Evolutionary conservation across 805 yeast genomes (phyloP).

Genomic region (Kuraishia hungarica): DNA sequence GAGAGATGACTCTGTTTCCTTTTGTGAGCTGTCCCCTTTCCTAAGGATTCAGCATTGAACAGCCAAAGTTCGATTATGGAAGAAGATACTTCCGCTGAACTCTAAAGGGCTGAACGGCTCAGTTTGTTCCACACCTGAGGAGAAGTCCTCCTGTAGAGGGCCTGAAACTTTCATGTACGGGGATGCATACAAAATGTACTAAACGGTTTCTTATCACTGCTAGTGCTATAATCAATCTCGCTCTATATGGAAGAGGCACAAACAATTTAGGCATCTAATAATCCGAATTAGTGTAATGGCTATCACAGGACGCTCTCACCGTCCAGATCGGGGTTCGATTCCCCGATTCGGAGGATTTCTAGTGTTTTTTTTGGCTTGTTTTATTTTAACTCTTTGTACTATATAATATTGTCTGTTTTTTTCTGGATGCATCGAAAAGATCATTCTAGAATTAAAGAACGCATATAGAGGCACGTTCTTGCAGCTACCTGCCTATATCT

Average conservation of each 20-base stretch:
- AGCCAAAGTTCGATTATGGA: too few species aligned
- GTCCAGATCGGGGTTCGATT: conserved; percentile 1
- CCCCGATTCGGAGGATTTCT: conserved; percentile 1
- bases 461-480: too few species aligned
- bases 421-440: too few species aligned
- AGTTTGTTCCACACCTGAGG: too few species aligned
- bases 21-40: too few species aligned
- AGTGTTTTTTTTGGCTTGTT: conserved; percentile 7
- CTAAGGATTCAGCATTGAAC: not conserved
- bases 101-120: too few species aligned
- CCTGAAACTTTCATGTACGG: not conserved
- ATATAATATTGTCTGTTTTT: too few species aligned
- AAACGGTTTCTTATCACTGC: not conserved
- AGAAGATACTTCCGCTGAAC: too few species aligned
- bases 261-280: not conserved
- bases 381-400: conserved; percentile 9
- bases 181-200: not conserved
- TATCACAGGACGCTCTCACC: conserved; percentile 1
- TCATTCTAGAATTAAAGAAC: too few species aligned
- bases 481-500: too few species aligned
- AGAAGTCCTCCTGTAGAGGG: not conserved
- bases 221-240: too few species aligned
- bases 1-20: not conserved
- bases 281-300: conserved; percentile 1
- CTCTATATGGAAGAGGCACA: not conserved